A percentile compares a stretch with the other conserved stretches of the same genome.
phyloP scores from a whole-genome alignment of 768 basidiomycete genomes.

The Psilocybe cubensis region DNA sequence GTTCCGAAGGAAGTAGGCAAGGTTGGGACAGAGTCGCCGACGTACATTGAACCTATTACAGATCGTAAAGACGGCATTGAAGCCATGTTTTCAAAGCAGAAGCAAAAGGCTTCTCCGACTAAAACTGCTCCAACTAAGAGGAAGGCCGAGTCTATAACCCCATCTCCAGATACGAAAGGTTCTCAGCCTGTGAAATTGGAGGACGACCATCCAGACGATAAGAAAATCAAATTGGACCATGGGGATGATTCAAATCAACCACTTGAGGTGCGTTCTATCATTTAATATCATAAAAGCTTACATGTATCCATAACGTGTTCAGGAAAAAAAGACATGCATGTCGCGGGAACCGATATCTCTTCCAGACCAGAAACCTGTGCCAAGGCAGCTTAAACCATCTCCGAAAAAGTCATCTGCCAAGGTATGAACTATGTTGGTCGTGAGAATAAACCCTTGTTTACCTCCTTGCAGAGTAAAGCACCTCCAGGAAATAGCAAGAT shows the following conservation, averaged over 20 bases:
- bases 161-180: neutral
- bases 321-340: neutral
- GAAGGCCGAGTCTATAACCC: neutral
- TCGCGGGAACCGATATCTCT: neutral
- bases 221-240: conserved; percentile 4
- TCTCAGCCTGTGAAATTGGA: neutral
- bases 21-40: conserved; percentile 81
- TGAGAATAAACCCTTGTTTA: neutral
- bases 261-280: neutral
- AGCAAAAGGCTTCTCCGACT: conserved; percentile 8
- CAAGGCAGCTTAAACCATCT: conserved; percentile 5
- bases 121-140: neutral
- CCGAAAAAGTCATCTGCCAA: conserved; percentile 12
- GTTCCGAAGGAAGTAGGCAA: conserved; percentile 92
- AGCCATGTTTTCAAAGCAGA: conserved; percentile 79
- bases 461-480: neutral
- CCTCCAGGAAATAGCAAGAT: conserved; percentile 12
- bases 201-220: neutral
- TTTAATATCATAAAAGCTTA: neutral
- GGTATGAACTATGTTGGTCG: neutral
- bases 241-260: conserved; percentile 12
- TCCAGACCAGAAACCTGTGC: neutral
- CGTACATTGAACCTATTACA: conserved; percentile 81
- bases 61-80: conserved; percentile 85
- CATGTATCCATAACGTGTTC: neutral